phyloP scores from a whole-genome alignment of 352 stramenopile species.

The Aphanomyces euteiches region DNA sequence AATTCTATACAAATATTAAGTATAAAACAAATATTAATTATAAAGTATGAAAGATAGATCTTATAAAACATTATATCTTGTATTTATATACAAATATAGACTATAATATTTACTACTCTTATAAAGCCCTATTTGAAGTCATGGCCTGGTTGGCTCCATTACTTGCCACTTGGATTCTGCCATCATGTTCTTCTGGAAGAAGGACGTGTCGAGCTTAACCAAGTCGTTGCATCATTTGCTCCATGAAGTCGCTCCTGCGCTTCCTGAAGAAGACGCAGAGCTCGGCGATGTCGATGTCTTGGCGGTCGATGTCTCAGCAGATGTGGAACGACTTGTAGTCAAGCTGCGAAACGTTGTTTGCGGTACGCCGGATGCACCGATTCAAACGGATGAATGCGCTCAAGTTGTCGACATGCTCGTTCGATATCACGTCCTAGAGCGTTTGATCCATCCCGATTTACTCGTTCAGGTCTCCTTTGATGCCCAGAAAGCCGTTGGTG shows the following conservation, averaged over 20 bases:
- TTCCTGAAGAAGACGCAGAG: background rate
- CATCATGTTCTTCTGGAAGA: slow-evolving; percentile 27
- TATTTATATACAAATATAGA: no score
- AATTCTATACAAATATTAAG: no score
- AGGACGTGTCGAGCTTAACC: slow-evolving; percentile 10
- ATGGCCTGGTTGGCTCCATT: no score
- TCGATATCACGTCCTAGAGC: slow-evolving; percentile 68
- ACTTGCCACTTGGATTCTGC: no score
- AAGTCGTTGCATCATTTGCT: slow-evolving; percentile 25
- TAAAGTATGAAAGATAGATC: no score
- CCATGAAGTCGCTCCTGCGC: slow-evolving; percentile 10
- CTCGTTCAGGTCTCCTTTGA: slow-evolving; percentile 72
- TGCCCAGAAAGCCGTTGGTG: slow-evolving; percentile 74
- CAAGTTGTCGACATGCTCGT: slow-evolving; percentile 65
- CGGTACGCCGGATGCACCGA: slow-evolving; percentile 15
- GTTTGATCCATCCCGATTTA: slow-evolving; percentile 67
- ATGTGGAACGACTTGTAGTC: slow-evolving; percentile 18
- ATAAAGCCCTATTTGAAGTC: no score
- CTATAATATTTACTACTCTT: no score
- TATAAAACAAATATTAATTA: no score
- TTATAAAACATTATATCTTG: no score
- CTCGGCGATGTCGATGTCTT: background rate
- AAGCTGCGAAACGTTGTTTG: slow-evolving; percentile 20
- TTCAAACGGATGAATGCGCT: slow-evolving; percentile 21
- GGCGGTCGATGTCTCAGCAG: background rate